Evolutionary conservation across 192 early-diverging fungal genomes (phyloP).

Genomic region (Coemansia sp.): DNA sequence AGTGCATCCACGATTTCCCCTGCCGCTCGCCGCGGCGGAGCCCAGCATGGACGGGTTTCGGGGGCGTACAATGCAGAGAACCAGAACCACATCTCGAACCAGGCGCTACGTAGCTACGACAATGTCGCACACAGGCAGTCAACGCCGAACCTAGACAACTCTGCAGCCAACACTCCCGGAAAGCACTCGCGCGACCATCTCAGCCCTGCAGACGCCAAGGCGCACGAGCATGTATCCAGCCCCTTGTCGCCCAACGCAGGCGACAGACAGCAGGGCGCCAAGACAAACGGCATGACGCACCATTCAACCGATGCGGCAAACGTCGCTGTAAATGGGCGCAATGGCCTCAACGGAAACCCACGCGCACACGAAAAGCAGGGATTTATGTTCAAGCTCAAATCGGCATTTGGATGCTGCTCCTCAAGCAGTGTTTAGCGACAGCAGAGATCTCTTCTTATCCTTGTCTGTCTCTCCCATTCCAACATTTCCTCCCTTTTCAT

Average conservation of each 20-base stretch:
- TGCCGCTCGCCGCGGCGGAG: constrained; percentile 29
- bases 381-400: constrained; percentile 54
- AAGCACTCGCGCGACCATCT: constrained; percentile 43
- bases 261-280: constrained; percentile 26
- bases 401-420: constrained; percentile 50
- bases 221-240: not conserved
- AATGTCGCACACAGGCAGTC: constrained; percentile 39
- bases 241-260: constrained; percentile 10
- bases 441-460: no score
- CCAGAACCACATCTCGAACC: constrained; percentile 49
- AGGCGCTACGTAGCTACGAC: constrained; percentile 50
- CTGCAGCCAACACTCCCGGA: constrained; percentile 42
- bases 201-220: constrained; percentile 23
- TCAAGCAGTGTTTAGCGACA: constrained; percentile 34
- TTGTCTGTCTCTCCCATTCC: not conserved
- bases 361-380: constrained; percentile 48
- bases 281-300: constrained; percentile 23
- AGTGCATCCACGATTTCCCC: constrained; percentile 33
- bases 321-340: constrained; percentile 13
- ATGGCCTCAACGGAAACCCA: constrained; percentile 13
- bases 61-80: constrained; percentile 45
- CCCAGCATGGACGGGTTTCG: constrained; percentile 21
- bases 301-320: constrained; percentile 47
- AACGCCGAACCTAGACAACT: constrained; percentile 39
- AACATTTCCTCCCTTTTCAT: not conserved